A percentile compares a stretch with the other conserved stretches of the same genome.
Conservation (phyloP, 805 yeast genomes). For the Gaillardinia entomophila region DNA sequence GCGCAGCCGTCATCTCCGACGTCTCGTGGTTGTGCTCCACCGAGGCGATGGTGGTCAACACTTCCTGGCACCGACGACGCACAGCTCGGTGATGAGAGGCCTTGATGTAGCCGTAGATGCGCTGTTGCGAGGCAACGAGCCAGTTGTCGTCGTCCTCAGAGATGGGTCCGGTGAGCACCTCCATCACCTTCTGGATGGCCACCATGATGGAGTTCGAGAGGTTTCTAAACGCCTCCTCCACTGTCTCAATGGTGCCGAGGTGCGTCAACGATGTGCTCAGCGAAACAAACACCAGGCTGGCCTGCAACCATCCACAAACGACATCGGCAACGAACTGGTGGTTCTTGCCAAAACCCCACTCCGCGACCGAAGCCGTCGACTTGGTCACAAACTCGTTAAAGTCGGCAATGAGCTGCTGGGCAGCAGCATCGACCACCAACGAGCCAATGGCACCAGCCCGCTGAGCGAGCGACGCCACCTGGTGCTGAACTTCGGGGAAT, state of each 20-base stretch:
- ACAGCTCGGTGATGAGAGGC: conserved; percentile 37
- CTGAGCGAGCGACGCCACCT: no score
- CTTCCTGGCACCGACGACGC: conserved; percentile 22
- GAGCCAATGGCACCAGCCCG: neutral
- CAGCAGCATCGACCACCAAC: neutral
- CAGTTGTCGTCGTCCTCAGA: conserved; percentile 56
- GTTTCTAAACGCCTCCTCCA: conserved; percentile 46
- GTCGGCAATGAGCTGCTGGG: neutral
- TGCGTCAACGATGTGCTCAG: conserved; percentile 16
- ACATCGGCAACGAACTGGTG: conserved; percentile 41
- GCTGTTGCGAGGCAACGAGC: conserved; percentile 49
- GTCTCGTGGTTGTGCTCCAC: conserved; percentile 33
- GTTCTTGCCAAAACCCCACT: no score
- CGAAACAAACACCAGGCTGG: conserved; percentile 11
- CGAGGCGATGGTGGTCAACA: conserved; percentile 26
- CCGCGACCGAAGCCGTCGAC: neutral
- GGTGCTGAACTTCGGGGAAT: conserved; percentile 1
- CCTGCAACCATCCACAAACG: conserved; percentile 41
- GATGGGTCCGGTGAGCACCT: conserved; percentile 25
- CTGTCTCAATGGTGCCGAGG: conserved; percentile 19
- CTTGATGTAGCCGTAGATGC: conserved; percentile 36
- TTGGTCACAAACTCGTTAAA: neutral
- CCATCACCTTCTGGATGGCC: conserved; percentile 57
- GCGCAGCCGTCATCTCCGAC: conserved; percentile 38
- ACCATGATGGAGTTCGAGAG: conserved; percentile 57